Evolutionary conservation across 345 rosid species (phyloP).

Genomic region (Citrus hindsii): DNA sequence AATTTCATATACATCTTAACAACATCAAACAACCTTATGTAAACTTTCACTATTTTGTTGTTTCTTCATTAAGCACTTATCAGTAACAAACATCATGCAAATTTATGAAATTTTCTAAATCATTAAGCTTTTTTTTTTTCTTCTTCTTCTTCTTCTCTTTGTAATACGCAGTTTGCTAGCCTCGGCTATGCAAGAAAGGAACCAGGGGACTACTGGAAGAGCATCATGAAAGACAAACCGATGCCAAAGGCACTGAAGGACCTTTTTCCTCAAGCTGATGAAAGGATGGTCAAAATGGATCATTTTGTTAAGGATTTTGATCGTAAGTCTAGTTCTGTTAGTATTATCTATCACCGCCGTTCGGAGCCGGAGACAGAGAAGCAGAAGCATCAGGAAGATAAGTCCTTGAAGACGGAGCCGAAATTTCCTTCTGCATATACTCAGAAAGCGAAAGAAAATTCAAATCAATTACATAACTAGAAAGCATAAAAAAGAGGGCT

Average conservation of each 20-base stretch:
- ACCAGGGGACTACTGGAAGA: slow-evolving; percentile 59
- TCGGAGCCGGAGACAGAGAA: background rate
- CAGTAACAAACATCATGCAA: too few species aligned
- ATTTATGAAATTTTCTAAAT: background rate
- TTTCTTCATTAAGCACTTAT: background rate
- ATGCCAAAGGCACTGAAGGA: slow-evolving; percentile 54
- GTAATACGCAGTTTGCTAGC: slow-evolving; percentile 25
- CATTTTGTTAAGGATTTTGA: slow-evolving; percentile 39
- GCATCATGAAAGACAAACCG: slow-evolving; percentile 51
- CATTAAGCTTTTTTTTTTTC: background rate
- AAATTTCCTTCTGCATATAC: background rate
- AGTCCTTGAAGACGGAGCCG: background rate
- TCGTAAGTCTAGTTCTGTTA: slow-evolving; percentile 18
- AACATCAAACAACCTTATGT: background rate
- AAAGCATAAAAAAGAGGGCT: background rate
- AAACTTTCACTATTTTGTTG: background rate
- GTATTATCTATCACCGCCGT: slow-evolving; percentile 35
- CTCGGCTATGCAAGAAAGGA: slow-evolving; percentile 45
- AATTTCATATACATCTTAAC: background rate
- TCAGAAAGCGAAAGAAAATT: background rate
- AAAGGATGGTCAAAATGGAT: background rate
- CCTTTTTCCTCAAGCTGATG: slow-evolving; percentile 18
- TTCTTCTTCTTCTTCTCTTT: too few species aligned
- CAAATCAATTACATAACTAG: background rate
- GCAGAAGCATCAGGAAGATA: background rate